Conservation (phyloP, 345 rosid genomes). For the Hevea brasiliensis region DNA sequence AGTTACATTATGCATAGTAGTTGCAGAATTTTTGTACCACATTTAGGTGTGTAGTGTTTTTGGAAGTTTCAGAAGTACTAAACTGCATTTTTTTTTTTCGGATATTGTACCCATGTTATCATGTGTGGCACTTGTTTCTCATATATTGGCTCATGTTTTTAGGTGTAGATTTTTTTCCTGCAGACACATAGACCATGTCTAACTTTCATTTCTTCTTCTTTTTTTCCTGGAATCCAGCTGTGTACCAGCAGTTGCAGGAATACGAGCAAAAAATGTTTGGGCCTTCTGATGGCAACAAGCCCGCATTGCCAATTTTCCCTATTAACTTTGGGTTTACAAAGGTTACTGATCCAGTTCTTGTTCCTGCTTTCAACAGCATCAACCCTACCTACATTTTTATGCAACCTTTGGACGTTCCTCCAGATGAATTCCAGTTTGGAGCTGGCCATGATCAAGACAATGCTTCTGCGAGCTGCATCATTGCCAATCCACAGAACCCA, state of each 20-base stretch:
- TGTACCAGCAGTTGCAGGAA: slow-evolving; percentile 56
- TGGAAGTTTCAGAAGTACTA: background rate
- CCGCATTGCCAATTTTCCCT: slow-evolving; percentile 28
- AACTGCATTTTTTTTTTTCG: background rate
- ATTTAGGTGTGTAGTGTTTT: background rate
- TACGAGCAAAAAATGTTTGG: slow-evolving; percentile 53
- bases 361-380: slow-evolving; percentile 49
- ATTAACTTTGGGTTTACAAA: slow-evolving; percentile 70
- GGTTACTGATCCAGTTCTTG: slow-evolving; percentile 42
- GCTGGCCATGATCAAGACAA: slow-evolving; percentile 44
- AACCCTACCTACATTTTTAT: slow-evolving; percentile 59
- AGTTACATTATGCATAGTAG: background rate
- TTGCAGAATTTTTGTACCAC: background rate
- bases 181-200: background rate
- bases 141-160: too few relatives aligned
- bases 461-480: slow-evolving; percentile 23
- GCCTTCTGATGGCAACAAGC: slow-evolving; percentile 33
- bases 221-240: slow-evolving; percentile 38
- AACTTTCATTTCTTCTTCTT: background rate
- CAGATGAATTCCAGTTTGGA: slow-evolving; percentile 73
- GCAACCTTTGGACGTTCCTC: slow-evolving; percentile 44
- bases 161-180: background rate
- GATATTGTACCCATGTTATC: too few relatives aligned
- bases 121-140: too few relatives aligned
- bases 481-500: slow-evolving; percentile 37